Percentiles rank a stretch among this genome's conserved stretches.
phyloP scores from a whole-genome alignment of 352 stramenopile genomes.

The Pythium vanterpoolii region DNA sequence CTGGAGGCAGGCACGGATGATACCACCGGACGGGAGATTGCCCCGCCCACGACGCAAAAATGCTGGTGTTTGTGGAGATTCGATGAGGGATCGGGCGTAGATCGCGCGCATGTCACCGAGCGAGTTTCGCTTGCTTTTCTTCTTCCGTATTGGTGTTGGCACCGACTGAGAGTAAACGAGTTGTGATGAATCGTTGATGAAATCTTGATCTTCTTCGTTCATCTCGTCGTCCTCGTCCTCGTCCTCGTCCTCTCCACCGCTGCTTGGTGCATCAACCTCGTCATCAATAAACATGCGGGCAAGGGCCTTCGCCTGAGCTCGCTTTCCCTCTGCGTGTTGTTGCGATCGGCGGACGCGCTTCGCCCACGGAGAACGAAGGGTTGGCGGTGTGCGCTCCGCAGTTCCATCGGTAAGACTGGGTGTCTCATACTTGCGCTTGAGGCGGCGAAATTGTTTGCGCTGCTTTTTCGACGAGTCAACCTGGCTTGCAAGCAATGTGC shows the following conservation, averaged over 20 bases:
- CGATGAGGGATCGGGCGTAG: slow-evolving; percentile 64
- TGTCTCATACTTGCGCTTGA: slow-evolving; percentile 70
- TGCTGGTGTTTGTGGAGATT: slow-evolving; percentile 40
- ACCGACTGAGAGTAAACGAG: slow-evolving; percentile 60
- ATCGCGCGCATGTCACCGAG: slow-evolving; percentile 70
- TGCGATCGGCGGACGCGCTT: slow-evolving; percentile 63
- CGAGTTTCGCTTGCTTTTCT: slow-evolving; percentile 24
- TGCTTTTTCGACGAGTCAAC: slow-evolving; percentile 49
- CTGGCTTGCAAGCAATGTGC: slow-evolving; percentile 47
- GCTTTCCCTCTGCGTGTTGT: slow-evolving; percentile 22
- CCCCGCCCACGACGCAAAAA: slow-evolving; percentile 37
- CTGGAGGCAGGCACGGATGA: slow-evolving; percentile 65
- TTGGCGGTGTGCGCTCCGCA: background rate
- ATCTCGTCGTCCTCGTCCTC: slow-evolving; percentile 65
- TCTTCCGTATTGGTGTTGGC: slow-evolving; percentile 16
- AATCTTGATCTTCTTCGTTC: slow-evolving; percentile 58
- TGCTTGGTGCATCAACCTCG: slow-evolving; percentile 52
- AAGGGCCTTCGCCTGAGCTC: slow-evolving; percentile 12
- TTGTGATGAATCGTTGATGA: slow-evolving; percentile 84
- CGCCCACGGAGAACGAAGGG: slow-evolving; percentile 41
- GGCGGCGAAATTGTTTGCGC: slow-evolving; percentile 50
- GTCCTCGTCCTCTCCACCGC: slow-evolving; percentile 44
- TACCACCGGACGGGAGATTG: slow-evolving; percentile 44
- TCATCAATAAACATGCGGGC: slow-evolving; percentile 69
- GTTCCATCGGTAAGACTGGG: background rate